These are phyloP conservation scores for Trichoderma sp. DNA, from an alignment of 2,329 filamentous ascomycete genomes.

Conservation along the genomic window DNA sequence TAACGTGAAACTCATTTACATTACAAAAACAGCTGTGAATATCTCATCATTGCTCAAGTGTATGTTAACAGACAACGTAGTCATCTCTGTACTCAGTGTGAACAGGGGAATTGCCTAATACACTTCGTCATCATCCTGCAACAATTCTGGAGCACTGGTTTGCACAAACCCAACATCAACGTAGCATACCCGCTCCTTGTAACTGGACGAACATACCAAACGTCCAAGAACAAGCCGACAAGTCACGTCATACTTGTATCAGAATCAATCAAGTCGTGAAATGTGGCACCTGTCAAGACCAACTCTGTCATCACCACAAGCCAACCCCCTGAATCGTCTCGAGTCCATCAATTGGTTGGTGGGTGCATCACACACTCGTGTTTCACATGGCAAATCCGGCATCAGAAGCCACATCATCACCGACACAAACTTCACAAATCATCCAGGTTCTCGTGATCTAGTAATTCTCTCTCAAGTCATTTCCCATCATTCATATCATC, in stretches of 20 bases:
- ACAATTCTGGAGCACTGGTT: background rate
- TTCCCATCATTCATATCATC: conserved; percentile 17
- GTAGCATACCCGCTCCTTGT: background rate
- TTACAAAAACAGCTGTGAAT: background rate
- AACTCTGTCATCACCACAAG: background rate
- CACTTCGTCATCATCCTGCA: background rate
- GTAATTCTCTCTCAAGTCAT: background rate
- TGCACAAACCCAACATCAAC: background rate
- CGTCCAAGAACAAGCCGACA: background rate
- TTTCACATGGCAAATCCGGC: background rate
- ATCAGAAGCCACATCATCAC: background rate
- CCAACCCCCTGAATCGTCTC: background rate
- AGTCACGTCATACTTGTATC: background rate
- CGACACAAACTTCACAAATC: background rate
- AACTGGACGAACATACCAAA: background rate
- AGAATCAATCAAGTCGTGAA: background rate
- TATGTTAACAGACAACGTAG: background rate
- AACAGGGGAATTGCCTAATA: background rate
- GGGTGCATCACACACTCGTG: background rate
- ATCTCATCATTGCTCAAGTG: background rate
- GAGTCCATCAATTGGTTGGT: background rate
- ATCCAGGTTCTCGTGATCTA: background rate
- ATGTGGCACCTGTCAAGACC: background rate
- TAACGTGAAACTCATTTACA: background rate
- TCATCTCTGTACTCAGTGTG: background rate